These are phyloP conservation scores for Phylloporus scabripes DNA, from an alignment of 768 basidiomycete species.

Conservation along the genomic window DNA sequence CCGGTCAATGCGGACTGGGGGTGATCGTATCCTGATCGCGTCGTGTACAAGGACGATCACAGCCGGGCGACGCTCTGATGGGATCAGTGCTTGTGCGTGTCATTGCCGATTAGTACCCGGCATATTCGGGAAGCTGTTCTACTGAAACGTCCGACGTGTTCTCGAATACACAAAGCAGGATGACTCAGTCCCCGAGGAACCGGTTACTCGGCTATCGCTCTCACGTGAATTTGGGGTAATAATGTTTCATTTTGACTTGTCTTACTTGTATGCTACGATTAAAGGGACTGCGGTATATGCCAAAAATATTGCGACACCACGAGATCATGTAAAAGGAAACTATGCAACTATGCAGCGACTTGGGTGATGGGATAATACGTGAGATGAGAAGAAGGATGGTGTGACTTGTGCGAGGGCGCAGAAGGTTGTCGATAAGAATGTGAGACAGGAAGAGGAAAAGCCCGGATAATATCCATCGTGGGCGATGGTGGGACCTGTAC, in stretches of 20 bases:
- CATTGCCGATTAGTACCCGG: neutral
- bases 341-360: constrained; percentile 19
- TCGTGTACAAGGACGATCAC: neutral
- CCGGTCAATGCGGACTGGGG: neutral
- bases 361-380: constrained; percentile 17
- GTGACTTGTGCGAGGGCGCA: constrained; percentile 22
- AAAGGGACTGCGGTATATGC: constrained; percentile 25
- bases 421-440: constrained; percentile 16
- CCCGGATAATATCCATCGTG: constrained; percentile 40
- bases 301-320: constrained; percentile 34
- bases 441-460: constrained; percentile 44
- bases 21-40: neutral
- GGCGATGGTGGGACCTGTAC: constrained; percentile 21
- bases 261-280: neutral
- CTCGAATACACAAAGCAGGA: neutral
- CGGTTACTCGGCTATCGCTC: no score
- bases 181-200: neutral
- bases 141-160: constrained; percentile 4
- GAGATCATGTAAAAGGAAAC: neutral
- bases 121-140: neutral
- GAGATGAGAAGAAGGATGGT: constrained; percentile 24
- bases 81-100: neutral
- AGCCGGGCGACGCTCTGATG: neutral
- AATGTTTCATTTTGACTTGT: neutral
- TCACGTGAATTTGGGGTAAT: neutral